phyloP scores from a whole-genome alignment of 176 grass and related monocot genomes.

The Paspalum vaginatum region DNA sequence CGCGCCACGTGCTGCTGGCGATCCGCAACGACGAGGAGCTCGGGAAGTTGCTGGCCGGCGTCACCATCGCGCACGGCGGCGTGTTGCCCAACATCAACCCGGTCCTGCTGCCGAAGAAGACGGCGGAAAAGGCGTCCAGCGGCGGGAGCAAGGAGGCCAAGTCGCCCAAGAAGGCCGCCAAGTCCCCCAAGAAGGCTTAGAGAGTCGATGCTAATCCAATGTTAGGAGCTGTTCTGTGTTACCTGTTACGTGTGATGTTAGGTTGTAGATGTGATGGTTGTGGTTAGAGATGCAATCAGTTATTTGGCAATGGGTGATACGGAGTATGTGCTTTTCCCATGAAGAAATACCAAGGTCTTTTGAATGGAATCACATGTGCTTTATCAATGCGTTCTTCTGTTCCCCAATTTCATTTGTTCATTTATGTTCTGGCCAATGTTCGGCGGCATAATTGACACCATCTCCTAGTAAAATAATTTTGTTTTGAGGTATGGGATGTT shows the following conservation, averaged over 20 bases:
- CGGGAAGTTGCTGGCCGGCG: conserved; percentile 54
- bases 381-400: no score
- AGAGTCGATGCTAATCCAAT: not conserved
- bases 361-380: no score
- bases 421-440: no score
- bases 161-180: conserved; percentile 48
- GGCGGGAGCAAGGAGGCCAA: conserved; percentile 48
- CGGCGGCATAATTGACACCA: no score
- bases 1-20: conserved; percentile 59
- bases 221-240: not conserved
- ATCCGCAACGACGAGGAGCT: conserved; percentile 73
- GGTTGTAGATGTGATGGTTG: not conserved
- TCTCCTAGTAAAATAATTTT: no score
- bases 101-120: conserved; percentile 63
- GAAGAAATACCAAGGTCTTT: no score
- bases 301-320: not conserved
- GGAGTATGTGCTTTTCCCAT: no score
- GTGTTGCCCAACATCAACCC: conserved; percentile 69
- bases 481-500: no score
- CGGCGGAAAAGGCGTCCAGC: conserved; percentile 39
- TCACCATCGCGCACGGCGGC: conserved; percentile 61
- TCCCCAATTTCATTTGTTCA: no score
- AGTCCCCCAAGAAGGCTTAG: conserved; percentile 63
- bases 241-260: not conserved
- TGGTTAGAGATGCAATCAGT: not conserved